Evolutionary conservation across 176 grass and related monocot species (phyloP), one percentile per base, ranked within the genome.

Genomic region (Avena sativa): DNA sequence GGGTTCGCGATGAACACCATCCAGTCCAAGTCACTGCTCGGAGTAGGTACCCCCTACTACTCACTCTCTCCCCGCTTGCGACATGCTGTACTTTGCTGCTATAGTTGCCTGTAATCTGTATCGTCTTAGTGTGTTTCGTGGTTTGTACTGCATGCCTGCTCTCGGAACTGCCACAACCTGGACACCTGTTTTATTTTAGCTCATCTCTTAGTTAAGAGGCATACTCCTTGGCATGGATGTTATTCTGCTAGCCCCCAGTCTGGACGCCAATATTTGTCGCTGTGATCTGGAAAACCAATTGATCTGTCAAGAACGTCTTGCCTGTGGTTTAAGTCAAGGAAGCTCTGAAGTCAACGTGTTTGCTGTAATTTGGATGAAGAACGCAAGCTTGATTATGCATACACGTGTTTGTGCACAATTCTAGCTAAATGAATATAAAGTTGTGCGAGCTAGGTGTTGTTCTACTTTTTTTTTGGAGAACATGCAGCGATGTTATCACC

Each of bases 11-110:
- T 97, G 89, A 99, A 99, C 81, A 93, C 87, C 11, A 90, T 99
- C 85, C 94, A 99, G 86, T 94, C 90, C 38, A 96, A 96, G 79
- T 90, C 92, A 6, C 80, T 99, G 65, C 85, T 99, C 68, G 97
- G 94, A 90, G 84, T 99, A 71, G 97, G 92, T 99, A 96, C 21
- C 55, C 80, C 12, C 46, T 66, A 15, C 64, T 36, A 7, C 73
- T 52, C 72, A 32, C 72, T 86, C 19, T 6, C 59, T 79, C 46
- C 6, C 44, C 21, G 38, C 58, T 25, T 71, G 21, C 71, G 40
- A 43, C 40, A 43, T 43, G 40, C 6, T 43, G 40, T 43, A 36
- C 9, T 62, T 71, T 52, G 52, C 26, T 71, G 64, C 80, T 59
- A 46, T 4, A 19, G 55, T 69, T 52, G n/a, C n/a, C n/a, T n/a